Evolutionary conservation across 148 eudicot genomes (phyloP).

Genomic region (Chenopodium quinoa): DNA sequence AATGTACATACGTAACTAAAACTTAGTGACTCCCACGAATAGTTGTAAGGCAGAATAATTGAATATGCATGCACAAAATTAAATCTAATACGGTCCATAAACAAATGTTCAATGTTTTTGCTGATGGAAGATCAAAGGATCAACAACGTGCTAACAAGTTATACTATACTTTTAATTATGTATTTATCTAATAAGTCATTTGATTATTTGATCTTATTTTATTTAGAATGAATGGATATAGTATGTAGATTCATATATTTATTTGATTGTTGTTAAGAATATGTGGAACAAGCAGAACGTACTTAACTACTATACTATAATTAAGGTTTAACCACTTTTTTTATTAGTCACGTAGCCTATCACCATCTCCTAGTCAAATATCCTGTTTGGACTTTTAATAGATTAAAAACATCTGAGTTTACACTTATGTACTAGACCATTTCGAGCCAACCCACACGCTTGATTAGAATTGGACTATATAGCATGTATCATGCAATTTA

Average conservation of each 20-base stretch:
- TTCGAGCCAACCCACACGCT: too few species aligned
- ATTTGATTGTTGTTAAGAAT: background rate
- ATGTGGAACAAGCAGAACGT: background rate
- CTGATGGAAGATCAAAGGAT: background rate
- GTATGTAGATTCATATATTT: background rate
- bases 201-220: background rate
- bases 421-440: too few species aligned
- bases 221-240: background rate
- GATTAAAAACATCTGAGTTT: too few species aligned
- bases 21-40: constrained; percentile 35
- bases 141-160: constrained; percentile 2
- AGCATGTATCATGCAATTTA: too few species aligned
- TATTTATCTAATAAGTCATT: background rate
- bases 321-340: too few species aligned
- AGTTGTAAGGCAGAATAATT: background rate
- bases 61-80: background rate
- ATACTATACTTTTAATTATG: background rate
- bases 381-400: too few species aligned
- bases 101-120: constrained; percentile 5
- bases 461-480: too few species aligned
- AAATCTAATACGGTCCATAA: background rate
- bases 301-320: too few species aligned
- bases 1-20: background rate
- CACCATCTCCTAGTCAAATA: too few species aligned
- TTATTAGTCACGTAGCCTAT: too few species aligned